A percentile compares a stretch with the other conserved stretches of the same genome.
phyloP scores from a whole-genome alignment of 805 yeast genomes.

The Metschnikowia anglica region DNA sequence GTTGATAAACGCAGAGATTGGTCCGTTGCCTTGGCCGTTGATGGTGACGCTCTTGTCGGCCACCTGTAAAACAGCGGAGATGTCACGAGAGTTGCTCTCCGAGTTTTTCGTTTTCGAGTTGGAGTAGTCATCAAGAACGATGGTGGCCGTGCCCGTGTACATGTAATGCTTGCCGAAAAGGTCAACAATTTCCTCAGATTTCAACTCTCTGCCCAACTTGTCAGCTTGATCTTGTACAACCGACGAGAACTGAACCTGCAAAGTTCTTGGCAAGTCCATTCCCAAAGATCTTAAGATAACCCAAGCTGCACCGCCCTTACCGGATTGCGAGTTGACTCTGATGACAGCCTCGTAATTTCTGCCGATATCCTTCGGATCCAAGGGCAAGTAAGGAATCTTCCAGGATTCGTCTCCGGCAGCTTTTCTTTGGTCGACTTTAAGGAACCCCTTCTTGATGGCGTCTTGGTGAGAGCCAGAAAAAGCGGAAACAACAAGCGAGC shows the following conservation, averaged over 20 bases:
- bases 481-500: conserved; percentile 75
- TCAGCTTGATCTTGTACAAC: conserved; percentile 68
- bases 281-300: conserved; percentile 68
- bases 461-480: conserved; percentile 75
- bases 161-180: conserved; percentile 59
- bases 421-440: conserved; percentile 50
- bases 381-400: conserved; percentile 75
- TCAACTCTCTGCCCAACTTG: conserved; percentile 63
- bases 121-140: conserved; percentile 26
- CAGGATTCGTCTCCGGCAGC: conserved; percentile 49
- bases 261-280: conserved; percentile 67
- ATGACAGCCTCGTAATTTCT: conserved; percentile 79
- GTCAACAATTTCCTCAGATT: conserved; percentile 59
- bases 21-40: conserved; percentile 72
- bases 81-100: conserved; percentile 23
- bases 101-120: conserved; percentile 22
- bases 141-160: conserved; percentile 20
- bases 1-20: conserved; percentile 69
- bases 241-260: conserved; percentile 67
- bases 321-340: conserved; percentile 83
- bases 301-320: conserved; percentile 89
- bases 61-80: conserved; percentile 22
- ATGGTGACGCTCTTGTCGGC: conserved; percentile 32
- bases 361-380: conserved; percentile 80
- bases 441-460: conserved; percentile 67